Base-by-base conservation (phyloP, 2,329 filamentous ascomycete species). In the Apiospora kogelbergensis region DNA sequence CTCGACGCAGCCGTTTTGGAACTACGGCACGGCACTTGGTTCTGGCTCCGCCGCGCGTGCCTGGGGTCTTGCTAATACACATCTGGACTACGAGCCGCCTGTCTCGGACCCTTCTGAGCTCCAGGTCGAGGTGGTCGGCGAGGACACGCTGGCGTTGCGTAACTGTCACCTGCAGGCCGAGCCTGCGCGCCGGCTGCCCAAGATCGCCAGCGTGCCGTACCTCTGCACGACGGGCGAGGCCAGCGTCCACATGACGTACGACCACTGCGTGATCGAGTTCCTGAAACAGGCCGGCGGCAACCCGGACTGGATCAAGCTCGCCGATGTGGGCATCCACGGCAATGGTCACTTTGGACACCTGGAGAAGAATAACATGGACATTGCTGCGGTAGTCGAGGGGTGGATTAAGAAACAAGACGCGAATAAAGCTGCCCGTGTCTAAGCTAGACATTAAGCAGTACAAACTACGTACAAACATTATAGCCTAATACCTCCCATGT, bases 301-400 rank as follows among this genome's bases (percentile, higher is more conserved):
- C 4, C 80, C 81, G 1, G 80, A 84, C 67, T 81, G 81, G 75
- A 75, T 85, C 71, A 80, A 83, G 70, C 76, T 87, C 66, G 79
- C 76, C 3, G 79, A 84, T 10, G 72, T 78, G 3, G 84, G 83
- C 2, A 82, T 86, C 33, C 79, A 80, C 66, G 85, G 85, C 6
- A 87, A 87, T 73, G 84, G 82, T 6, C 85, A 87, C 74, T 82
- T 86, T 73, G 76, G 81, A 63, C 83, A 84, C 69, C 72, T 85
- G 73, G 84, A 85, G 76, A 80, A 80, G 76, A 85, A 85, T 68
- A 78, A 74, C 63, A 76, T 90, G 84, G 72, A 91, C 86, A 73
- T 82, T 83, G 79, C 92, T 90, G 84, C 90, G 90, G 80, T 91
- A 89, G 76, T 86, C 85, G 68, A 84, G 69, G 66, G 67, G 6